Evolutionary conservation across 305 asterid species (phyloP).

Genomic region (Solanum chacoense): DNA sequence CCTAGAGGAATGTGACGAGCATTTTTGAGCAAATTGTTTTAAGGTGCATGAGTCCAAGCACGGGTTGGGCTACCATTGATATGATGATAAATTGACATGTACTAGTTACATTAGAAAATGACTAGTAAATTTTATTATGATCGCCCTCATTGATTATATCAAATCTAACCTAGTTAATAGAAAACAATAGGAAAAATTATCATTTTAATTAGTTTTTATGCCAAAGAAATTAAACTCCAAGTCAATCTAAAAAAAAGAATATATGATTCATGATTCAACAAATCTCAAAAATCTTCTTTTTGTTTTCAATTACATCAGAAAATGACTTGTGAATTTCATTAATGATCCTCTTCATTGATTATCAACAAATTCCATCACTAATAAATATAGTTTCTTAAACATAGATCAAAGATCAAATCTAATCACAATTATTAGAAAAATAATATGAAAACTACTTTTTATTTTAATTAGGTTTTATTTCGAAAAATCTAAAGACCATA

Average conservation of each 20-base stretch:
- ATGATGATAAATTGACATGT: not conserved
- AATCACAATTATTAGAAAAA: not conserved
- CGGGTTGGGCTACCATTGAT: not conserved
- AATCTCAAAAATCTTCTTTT: not conserved
- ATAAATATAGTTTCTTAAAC: not conserved
- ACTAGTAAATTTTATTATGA: not conserved
- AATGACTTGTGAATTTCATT: not conserved
- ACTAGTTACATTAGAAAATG: not conserved
- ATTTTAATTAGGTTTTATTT: not conserved
- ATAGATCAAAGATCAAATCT: not conserved
- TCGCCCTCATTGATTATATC: not conserved
- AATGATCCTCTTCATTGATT: not conserved
- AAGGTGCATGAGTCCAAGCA: not conserved
- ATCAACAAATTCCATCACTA: not conserved
- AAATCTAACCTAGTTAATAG: not conserved
- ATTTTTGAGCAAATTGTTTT: not conserved
- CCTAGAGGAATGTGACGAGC: not conserved
- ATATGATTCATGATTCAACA: not conserved
- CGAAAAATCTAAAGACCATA: not conserved
- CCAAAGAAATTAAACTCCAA: not conserved
- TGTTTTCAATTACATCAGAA: not conserved
- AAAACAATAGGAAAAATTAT: not conserved
- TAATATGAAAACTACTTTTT: not conserved
- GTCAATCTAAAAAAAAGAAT: not conserved
- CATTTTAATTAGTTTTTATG: not conserved